These are phyloP conservation scores for Yarrowia sp. DNA, from an alignment of 805 yeast species.

Conservation along the genomic window DNA sequence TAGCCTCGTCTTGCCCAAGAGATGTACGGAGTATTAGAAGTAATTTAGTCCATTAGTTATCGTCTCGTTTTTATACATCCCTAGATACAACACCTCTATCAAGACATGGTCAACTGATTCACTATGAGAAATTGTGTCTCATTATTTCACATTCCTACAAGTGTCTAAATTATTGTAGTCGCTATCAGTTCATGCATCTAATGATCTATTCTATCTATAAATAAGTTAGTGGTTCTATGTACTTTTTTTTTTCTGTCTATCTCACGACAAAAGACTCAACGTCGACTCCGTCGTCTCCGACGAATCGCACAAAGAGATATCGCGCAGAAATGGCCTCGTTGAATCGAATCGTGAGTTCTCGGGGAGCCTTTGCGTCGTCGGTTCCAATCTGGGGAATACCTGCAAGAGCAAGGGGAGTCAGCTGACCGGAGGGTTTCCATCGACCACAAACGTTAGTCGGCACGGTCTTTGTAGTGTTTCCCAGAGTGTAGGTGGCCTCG, in stretches of 20 bases:
- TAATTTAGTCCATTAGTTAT: too few species aligned
- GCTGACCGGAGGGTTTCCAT: slow-evolving; percentile 20
- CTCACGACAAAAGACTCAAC: slow-evolving; percentile 28
- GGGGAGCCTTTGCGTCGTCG: slow-evolving; percentile 7
- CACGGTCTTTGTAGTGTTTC: background rate
- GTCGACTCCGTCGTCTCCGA: slow-evolving; percentile 32
- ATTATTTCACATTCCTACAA: too few species aligned
- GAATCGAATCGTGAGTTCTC: slow-evolving; percentile 26
- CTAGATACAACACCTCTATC: too few species aligned
- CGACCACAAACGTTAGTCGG: slow-evolving; percentile 17
- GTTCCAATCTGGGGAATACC: slow-evolving; percentile 29
- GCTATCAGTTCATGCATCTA: background rate
- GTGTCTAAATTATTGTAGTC: too few species aligned
- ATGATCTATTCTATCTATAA: slow-evolving; percentile 26
- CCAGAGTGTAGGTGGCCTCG: slow-evolving; percentile 21
- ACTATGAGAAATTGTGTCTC: too few species aligned
- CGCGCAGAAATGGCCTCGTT: slow-evolving; percentile 13
- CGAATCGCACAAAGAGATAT: slow-evolving; percentile 19
- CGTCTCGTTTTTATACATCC: too few species aligned
- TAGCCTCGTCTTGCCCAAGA: too few species aligned
- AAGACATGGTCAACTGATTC: too few species aligned
- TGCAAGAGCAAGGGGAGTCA: slow-evolving; percentile 18
- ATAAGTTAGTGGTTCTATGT: slow-evolving; percentile 23
- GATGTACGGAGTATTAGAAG: too few species aligned
- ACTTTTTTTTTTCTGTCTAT: background rate